phyloP scores from a whole-genome alignment of 345 rosid species.

The Rhizophora apiculata region DNA sequence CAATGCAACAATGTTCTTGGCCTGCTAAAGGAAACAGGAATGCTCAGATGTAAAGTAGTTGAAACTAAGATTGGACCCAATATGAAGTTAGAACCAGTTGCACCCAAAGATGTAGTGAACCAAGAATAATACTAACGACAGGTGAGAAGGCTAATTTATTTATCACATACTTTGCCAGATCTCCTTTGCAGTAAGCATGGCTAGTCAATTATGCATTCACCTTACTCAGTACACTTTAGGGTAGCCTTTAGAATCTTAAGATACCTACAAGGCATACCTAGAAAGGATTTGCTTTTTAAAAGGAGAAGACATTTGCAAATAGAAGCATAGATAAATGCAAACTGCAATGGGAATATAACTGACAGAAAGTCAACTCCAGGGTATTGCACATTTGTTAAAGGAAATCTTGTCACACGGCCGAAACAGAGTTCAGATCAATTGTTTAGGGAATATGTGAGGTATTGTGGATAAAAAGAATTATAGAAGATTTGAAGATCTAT shows the following conservation, averaged over 20 bases:
- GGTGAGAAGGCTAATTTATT: not conserved
- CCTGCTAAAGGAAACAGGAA: too few species aligned
- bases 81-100: not conserved
- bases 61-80: not conserved
- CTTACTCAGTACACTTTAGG: too few species aligned
- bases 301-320: not conserved
- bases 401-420: constrained; percentile 1
- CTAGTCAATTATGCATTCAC: not conserved
- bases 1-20: too few species aligned
- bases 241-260: too few species aligned
- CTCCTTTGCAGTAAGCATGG: not conserved
- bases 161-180: not conserved
- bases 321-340: not conserved
- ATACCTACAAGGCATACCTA: too few species aligned
- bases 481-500: not conserved
- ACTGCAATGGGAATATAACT: not conserved
- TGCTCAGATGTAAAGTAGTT: not conserved
- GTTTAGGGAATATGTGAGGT: not conserved
- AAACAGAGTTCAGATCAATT: not conserved
- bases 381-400: not conserved
- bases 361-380: not conserved
- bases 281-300: too few species aligned
- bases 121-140: not conserved
- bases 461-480: not conserved
- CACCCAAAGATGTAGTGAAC: not conserved